Base-by-base conservation (phyloP, 2,329 filamentous ascomycete genomes). In the Lachnellula hyalina region DNA sequence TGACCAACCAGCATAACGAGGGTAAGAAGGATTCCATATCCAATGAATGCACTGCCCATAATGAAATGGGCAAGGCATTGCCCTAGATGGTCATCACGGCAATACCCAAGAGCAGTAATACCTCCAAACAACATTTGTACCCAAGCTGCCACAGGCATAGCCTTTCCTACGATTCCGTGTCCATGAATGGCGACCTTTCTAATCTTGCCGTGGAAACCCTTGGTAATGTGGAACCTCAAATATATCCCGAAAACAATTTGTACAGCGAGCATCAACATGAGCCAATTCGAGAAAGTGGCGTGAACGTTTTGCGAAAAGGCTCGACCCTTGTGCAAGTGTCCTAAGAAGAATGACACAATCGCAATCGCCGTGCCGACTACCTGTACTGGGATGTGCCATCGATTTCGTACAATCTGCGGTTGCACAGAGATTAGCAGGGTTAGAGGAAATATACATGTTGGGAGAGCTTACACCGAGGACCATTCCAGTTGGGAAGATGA, bases 61-160 rank as follows among this genome's bases (percentile, higher is more conserved):
- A 97, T 99, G 72, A 97, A 99, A 72, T 99, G 94, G 1, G 94
- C 94, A 42, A 89, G 75, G 72, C 94, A 99, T 72, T 99, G 94
- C 34, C 92, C 93, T 1, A 91, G 71, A 68, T 99, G 93, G 55
- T 97, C 92, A 52, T 80, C 90, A 62, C 90, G 88, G 71, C 94
- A 99, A 76, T 96, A 97, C 21, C 94, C 94, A 53, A 96, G 78
- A 4, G 89, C 80, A 0, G 93, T 93, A 67, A 99, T 96, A 40
- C 91, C 94, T 49, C 94, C 94, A 71, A 99, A 96, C 6, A 99
- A 70, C 85, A 99, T 95, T 75, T 99, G 94, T 5, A 86, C 80
- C 94, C 94, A 99, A 25, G 87, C 83, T 1, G 91, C 78, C 2
- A 97, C 74, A 1, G 94, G 94, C 77, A 99, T 88, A 1, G 83